Conservation (phyloP, 768 basidiomycete genomes). For the Mycena latifolia region DNA sequence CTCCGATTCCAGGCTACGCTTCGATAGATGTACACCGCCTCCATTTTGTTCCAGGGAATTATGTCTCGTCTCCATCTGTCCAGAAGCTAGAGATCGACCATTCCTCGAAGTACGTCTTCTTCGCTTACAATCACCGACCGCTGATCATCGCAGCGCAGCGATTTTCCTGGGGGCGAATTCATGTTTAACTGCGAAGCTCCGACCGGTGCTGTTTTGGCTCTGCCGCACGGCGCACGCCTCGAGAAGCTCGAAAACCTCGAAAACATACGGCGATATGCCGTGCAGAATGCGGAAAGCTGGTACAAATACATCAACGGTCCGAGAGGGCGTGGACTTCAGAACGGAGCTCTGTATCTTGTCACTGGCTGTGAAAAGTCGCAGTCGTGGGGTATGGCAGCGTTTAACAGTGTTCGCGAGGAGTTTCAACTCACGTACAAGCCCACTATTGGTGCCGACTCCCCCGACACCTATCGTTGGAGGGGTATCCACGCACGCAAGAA, state of each 20-base stretch:
- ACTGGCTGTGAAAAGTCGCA: conserved; percentile 37
- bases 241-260: conserved; percentile 19
- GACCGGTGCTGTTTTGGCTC: too few relatives aligned
- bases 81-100: neutral
- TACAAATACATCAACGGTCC: conserved; percentile 31
- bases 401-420: neutral
- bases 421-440: conserved; percentile 9
- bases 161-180: too few relatives aligned
- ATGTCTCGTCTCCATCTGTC: conserved; percentile 3
- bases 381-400: conserved; percentile 37
- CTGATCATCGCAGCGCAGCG: neutral
- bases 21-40: conserved; percentile 1
- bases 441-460: neutral
- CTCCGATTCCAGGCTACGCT: neutral
- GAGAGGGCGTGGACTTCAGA: conserved; percentile 22
- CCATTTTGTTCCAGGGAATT: conserved; percentile 5
- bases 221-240: too few relatives aligned
- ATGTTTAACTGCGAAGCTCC: too few relatives aligned
- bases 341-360: conserved; percentile 36
- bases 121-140: neutral
- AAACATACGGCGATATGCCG: conserved; percentile 25
- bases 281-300: conserved; percentile 31
- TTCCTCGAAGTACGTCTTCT: neutral
- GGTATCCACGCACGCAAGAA: neutral
- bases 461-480: conserved; percentile 1